Conservation (phyloP, 2,329 filamentous ascomycete species). For the Alternaria gaisen region DNA sequence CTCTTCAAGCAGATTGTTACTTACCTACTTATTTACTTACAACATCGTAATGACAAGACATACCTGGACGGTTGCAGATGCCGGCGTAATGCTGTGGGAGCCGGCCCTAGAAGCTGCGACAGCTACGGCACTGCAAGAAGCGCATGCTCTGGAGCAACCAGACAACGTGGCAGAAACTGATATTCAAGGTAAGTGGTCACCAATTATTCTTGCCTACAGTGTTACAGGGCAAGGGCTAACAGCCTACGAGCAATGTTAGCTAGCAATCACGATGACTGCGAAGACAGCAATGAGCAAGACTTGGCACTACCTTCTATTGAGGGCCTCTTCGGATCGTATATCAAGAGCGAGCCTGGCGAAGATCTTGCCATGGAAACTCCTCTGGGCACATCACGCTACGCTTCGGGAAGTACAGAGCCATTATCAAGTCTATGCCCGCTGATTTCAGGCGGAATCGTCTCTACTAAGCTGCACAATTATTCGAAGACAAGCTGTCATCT, state of each 20-base stretch:
- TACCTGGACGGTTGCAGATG: background rate
- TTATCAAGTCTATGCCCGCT: background rate
- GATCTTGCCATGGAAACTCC: background rate
- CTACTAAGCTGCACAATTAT: background rate
- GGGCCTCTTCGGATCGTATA: background rate
- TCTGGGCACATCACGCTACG: background rate
- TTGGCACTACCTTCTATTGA: background rate
- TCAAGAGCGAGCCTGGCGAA: background rate
- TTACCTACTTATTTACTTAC: too few species aligned
- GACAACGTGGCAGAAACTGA: background rate
- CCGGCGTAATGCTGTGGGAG: slow-evolving; percentile 8
- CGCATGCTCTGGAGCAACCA: background rate
- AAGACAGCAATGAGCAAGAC: background rate
- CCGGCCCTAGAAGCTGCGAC: background rate
- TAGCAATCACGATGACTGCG: background rate
- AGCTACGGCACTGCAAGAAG: background rate
- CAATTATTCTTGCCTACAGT: background rate
- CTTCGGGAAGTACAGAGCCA: background rate
- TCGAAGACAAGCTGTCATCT: background rate
- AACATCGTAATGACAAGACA: background rate
- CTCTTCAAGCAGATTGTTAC: background rate
- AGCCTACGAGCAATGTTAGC: background rate
- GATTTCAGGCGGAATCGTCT: accelerated
- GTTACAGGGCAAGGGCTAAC: background rate
- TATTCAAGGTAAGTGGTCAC: background rate